Conservation (phyloP, 176 grass and related monocot genomes). For the Chloris gayana region DNA sequence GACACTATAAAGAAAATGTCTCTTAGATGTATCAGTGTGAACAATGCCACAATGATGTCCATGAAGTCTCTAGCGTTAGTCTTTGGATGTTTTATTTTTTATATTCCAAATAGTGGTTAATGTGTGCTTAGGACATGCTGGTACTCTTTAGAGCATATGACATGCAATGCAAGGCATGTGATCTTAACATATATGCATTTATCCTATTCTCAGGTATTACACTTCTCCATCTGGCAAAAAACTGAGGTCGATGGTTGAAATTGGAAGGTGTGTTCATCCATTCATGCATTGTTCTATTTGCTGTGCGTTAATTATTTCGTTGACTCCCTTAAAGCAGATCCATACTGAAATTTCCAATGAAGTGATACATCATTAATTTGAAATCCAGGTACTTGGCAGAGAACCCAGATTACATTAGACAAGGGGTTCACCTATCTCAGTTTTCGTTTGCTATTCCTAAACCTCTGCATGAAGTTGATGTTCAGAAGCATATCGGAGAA, state of each 20-base stretch:
- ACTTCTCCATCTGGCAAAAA: conserved; percentile 60
- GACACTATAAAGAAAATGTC: not conserved
- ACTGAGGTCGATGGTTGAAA: conserved; percentile 61
- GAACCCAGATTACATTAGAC: conserved; percentile 47
- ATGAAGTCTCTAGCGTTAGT: conserved; percentile 10
- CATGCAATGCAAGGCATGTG: not conserved
- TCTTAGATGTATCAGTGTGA: conserved; percentile 27
- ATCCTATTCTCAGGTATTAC: conserved; percentile 62
- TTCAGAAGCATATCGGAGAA: conserved; percentile 38
- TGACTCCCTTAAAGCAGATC: conserved; percentile 8
- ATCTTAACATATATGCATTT: conserved; percentile 17
- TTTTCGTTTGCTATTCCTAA: conserved; percentile 58
- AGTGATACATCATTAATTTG: conserved; percentile 14
- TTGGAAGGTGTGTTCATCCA: conserved; percentile 51
- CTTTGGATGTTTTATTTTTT: not conserved
- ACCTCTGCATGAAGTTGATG: conserved; percentile 51
- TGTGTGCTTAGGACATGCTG: conserved; percentile 5
- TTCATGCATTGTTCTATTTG: conserved; percentile 20
- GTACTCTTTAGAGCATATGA: not conserved
- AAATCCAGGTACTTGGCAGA: conserved; percentile 62
- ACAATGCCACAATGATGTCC: conserved; percentile 18
- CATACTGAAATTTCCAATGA: not conserved
- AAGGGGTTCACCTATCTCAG: conserved; percentile 59
- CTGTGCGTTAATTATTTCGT: not conserved
- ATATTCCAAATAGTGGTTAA: not conserved